Evolutionary conservation across 805 yeast genomes (phyloP), one percentile per base, ranked within the genome.

Genomic region (Saturnispora gosingensis): DNA sequence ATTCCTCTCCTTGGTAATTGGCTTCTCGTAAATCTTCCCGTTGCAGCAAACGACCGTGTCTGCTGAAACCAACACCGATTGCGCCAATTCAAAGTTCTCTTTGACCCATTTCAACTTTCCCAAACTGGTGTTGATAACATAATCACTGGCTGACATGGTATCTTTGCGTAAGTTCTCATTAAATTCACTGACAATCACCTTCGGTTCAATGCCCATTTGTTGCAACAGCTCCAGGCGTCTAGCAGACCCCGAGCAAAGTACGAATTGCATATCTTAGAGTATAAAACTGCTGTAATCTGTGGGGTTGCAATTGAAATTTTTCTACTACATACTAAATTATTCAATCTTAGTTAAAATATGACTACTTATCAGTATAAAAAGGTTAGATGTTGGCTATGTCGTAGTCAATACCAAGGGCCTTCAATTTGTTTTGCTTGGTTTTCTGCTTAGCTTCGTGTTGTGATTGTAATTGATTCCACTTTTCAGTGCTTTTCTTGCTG

Each of bases 191-290:
- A 81, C 79, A 13, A 76, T 65, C 0, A 85, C 70, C 11, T 74
- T 59, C 8, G 77, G 62, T 0, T 63, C 46, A 36, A 85, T 66
- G 0, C 83, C 83, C 63, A 85, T 64, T 57, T 83, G 80, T 5
- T 65, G 61, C 28, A 93, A 60, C n/a, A 93, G 83, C 51, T 86
- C 87, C 50, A 71, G 67, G 52, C 99, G 70, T 54, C 97, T 73
- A 2, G 95, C 91, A 0, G 97, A 90, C 1, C 85, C 76, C 2
- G 96, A 88, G 0, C 96, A 97, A 6, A 91, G 72, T 5, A 88
- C 70, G 25, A 90, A 69, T 4, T 56, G 46, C 46, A 59, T 46
- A n/a, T 61, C 40, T 52, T 20, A 20, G 20, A 8, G 68, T 43
- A 42, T 57, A 10, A 30, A 30, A 5, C 5, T 30, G 34, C 59